Evolutionary conservation across 2,329 filamentous ascomycete genomes (phyloP), one percentile per base, ranked within the genome.

Genomic region (Aspergillus proliferans): DNA sequence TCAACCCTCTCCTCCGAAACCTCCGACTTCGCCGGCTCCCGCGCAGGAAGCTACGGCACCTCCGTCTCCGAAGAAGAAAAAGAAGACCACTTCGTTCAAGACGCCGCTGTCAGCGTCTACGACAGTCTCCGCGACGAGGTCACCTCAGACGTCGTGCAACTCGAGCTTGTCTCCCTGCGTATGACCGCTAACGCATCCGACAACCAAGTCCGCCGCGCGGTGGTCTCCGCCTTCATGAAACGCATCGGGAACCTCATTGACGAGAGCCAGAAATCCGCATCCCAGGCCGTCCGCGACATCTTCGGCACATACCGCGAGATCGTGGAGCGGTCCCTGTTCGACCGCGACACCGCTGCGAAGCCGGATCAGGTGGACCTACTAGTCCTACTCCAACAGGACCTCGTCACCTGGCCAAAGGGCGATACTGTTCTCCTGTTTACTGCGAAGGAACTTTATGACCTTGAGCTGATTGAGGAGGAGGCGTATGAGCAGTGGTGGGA

Each of bases 141-240:
- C 45, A 80, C 82, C 12, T 81, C 83, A 9, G 88, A 94, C 64
- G 93, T 95, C 55, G 91, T 95, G 61, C 89, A 92, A 66, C 81
- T 97, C 30, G 93, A 98, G 67, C 87, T 98, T 54, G 95, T 91
- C 75, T 88, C 89, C 43, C 77, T 97, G n/a, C 86, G 92, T 9
- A 88, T 98, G 68, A 86, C 85, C 47, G 88, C 87, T 61, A 89
- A 97, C 62, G 93, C 93, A 2, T 91, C 89, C 1, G 92, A 95
- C 62, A 80, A 85, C 56, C 87, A 93, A 68, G 88, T 97, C 62
- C 87, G 92, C 41, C 85, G 86, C 30, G 90, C 93, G 14, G 85
- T 97, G 21, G 88, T 88, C 2, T 82, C 85, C 2, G 87, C 91
- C 1, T 92, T 97, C 65, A 86, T 88, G 60, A 88, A 87, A 61